Conservation (phyloP, 129 eudicot species). For the Apium graveolens region DNA sequence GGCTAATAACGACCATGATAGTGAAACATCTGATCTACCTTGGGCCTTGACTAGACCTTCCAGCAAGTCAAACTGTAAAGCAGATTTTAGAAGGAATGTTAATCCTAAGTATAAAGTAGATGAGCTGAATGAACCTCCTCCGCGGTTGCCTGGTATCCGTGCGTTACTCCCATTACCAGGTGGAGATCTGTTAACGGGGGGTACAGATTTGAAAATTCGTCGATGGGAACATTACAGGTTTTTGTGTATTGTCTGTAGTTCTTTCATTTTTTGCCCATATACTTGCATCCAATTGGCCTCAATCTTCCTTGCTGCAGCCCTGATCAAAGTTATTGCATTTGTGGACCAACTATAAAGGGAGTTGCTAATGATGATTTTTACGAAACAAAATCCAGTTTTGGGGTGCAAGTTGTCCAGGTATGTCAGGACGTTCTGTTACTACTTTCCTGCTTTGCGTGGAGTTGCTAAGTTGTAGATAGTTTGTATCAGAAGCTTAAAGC, state of each 20-base stretch:
- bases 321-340: constrained; percentile 77
- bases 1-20: constrained; percentile 52
- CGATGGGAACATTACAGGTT: constrained; percentile 98
- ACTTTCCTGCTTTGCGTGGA: background rate
- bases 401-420: constrained; percentile 97
- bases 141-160: constrained; percentile 79
- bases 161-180: constrained; percentile 95
- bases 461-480: background rate
- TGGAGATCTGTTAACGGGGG: constrained; percentile 94
- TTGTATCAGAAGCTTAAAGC: background rate
- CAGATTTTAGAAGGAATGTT: constrained; percentile 54
- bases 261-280: constrained; percentile 2
- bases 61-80: constrained; percentile 48
- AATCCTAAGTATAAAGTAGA: constrained; percentile 73
- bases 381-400: constrained; percentile 87
- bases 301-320: constrained; percentile 55
- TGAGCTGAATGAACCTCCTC: constrained; percentile 79
- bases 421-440: constrained; percentile 5
- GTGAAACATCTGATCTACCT: constrained; percentile 60
- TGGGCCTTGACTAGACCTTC: constrained; percentile 82
- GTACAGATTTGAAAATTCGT: constrained; percentile 92
- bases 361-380: constrained; percentile 71
- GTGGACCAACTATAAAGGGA: constrained; percentile 90
- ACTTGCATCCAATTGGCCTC: constrained; percentile 12
- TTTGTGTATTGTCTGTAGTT: background rate